Base-by-base conservation (phyloP, 2,329 filamentous ascomycete genomes). In the Monosporascus cannonballus region DNA sequence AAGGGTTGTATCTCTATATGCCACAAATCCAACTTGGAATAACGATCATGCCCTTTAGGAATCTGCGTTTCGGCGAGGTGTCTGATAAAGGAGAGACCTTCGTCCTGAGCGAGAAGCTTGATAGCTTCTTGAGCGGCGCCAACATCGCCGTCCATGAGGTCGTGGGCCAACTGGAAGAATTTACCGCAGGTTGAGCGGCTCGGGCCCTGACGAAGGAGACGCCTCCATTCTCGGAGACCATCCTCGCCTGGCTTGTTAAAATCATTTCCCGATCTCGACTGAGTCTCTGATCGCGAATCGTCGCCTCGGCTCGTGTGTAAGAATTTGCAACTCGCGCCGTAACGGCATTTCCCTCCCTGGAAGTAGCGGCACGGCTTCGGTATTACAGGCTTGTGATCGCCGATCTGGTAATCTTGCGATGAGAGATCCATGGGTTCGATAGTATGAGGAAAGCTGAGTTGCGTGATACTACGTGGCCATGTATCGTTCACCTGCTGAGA, bases 141-240 rank as follows among this genome's bases (percentile, higher is more conserved):
- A 5, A 63, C 41, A 36, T 70, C 68, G 15, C 65, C 63, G 11
- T 66, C 65, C 54, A 68, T 60, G 38, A 69, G 49, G 34, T 65
- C 55, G 1, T 63, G 54, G 17, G 62, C 63, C n/a, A 68, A 54
- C 30, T 59, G 48, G 45, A 70, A 69, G 53, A 69, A 68, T 4
- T 55, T 58, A 51, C 60, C 50, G 36, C 46, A 54, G 3, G 25
- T 18, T 8, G 27, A 25, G 37, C 49, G 45, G 18, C 52, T 18
- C 6, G 50, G 49, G 15, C 50, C 50, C 47, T 56, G 57, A 6
- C 47, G 48, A 14, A 61, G 50, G 34, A 60, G 51, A 11, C 47
- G 51, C 38, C 54, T 57, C 70, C 5, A 72, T 72, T 2, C 81
- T 79, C 57, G 72, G 76, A 34, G 73, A 76, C 51, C 75, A 75